Percentiles rank a stretch among this genome's conserved stretches.
phyloP scores from a whole-genome alignment of 139 green algal genomes.

The Chlamydomonas incerta region DNA sequence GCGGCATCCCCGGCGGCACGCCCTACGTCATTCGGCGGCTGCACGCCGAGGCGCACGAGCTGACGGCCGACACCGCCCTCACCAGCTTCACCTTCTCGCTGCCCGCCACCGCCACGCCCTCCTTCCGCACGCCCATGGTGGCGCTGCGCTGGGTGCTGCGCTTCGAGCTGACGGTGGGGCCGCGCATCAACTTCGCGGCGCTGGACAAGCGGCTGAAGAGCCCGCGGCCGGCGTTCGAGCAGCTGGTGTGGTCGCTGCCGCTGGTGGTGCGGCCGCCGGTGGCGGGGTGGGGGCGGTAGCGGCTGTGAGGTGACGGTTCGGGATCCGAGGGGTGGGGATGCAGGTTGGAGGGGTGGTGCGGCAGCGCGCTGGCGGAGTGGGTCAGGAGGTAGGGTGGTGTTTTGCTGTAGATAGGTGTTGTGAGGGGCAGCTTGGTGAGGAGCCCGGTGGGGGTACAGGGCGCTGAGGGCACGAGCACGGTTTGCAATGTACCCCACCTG shows the following conservation, averaged over 20 bases:
- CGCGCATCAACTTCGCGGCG: slow-evolving; percentile 34
- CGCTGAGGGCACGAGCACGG: no score
- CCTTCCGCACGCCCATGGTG: slow-evolving; percentile 82
- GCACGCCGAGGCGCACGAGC: slow-evolving; percentile 77
- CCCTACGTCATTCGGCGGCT: slow-evolving; percentile 66
- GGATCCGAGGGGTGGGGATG: neutral
- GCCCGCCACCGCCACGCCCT: slow-evolving; percentile 71
- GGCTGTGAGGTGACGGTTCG: neutral
- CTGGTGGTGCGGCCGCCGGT: slow-evolving; percentile 67
- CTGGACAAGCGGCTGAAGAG: slow-evolving; percentile 15
- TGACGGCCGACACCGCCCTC: slow-evolving; percentile 71
- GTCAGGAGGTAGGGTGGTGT: no score
- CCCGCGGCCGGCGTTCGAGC: slow-evolving; percentile 52
- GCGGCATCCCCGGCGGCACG: neutral
- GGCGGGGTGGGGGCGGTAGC: slow-evolving; percentile 48
- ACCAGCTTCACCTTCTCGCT: slow-evolving; percentile 84
- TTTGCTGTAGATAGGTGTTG: no score
- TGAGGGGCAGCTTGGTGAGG: no score
- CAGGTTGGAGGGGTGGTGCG: no score
- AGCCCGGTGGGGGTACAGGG: no score
- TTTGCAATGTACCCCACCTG: no score
- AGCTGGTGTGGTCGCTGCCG: slow-evolving; percentile 79
- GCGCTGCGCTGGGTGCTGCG: slow-evolving; percentile 77
- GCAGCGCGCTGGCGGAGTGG: no score
- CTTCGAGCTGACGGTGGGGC: slow-evolving; percentile 78